These are phyloP conservation scores for Myxozyma neotropica DNA, from an alignment of 805 yeast genomes.

Conservation along the genomic window DNA sequence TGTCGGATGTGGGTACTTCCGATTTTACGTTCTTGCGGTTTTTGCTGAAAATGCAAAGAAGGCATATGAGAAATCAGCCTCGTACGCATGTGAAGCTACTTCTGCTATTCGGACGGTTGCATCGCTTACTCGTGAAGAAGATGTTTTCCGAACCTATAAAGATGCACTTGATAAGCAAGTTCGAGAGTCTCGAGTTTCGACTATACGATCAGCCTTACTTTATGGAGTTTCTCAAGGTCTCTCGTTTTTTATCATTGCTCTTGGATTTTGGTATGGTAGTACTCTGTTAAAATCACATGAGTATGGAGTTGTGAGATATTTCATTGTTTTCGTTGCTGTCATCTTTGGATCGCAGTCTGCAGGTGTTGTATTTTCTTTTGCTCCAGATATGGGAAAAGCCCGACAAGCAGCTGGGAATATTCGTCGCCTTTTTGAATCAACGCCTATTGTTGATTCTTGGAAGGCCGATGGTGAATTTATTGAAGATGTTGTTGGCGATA, in stretches of 20 bases:
- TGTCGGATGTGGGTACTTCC: constrained; percentile 46
- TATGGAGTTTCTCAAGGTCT: constrained; percentile 47
- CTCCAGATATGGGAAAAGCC: constrained; percentile 52
- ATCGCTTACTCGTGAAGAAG: constrained; percentile 47
- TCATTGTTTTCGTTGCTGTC: constrained; percentile 46
- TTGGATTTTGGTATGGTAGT: constrained; percentile 50
- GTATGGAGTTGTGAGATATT: constrained; percentile 42
- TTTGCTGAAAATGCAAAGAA: constrained; percentile 44
- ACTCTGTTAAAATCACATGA: constrained; percentile 40
- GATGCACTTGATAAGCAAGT: constrained; percentile 19
- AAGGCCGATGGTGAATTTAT: constrained; percentile 37
- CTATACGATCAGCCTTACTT: constrained; percentile 39
- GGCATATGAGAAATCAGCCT: constrained; percentile 46
- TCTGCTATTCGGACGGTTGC: constrained; percentile 49
- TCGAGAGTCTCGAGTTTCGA: constrained; percentile 42
- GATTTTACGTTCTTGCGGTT: constrained; percentile 42
- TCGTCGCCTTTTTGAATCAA: constrained; percentile 40
- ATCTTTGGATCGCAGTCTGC: constrained; percentile 51
- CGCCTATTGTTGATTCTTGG: constrained; percentile 45
- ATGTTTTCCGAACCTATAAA: constrained; percentile 41
- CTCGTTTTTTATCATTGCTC: constrained; percentile 47
- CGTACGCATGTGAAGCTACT: constrained; percentile 47
- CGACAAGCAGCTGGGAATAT: constrained; percentile 44
- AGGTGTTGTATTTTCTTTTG: constrained; percentile 46
- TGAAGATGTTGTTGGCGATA: constrained; percentile 49